Evolutionary conservation across 2,329 filamentous ascomycete species (phyloP), one percentile per base, ranked within the genome.

Genomic region (Colletotrichum sp.): DNA sequence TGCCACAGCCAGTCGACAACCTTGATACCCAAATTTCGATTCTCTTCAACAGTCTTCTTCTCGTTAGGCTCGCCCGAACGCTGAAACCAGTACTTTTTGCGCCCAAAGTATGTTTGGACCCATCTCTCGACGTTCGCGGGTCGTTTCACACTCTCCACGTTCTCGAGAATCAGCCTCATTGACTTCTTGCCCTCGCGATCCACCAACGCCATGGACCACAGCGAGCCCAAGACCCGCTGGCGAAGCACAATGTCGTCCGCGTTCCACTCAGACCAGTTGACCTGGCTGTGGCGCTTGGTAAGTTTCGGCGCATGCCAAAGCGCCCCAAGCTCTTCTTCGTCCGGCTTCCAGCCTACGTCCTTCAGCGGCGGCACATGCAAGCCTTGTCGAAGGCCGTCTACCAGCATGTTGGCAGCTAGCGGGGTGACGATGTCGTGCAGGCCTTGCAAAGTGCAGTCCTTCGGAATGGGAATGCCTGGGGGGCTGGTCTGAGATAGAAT

Each of bases 221-320:
- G 81, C 6, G 90, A 85, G 0, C 92, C 92, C 16, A 96, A 84
- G 1, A 93, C 91, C 11, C 88, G 87, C 65, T 90, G 84, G 7
- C 90, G 87, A 7, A 88, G 86, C 8, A 84, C 80, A 18, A 96
- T 87, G 2, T 90, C 87, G 5, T 85, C 82, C n/a, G 87, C 83
- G 1, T 84, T 84, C 87, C 90, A 91, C 5, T 76, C 59, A 1
- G 57, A 58, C 88, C 93, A 95, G 74, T 92, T 83, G 9, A 98
- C 83, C 72, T 91, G 88, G 3, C 86, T 84, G 77, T 96, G 91
- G 8, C 87, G 83, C 69, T 92, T 89, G 2, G 84, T 90, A 73
- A 98, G 90, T 80, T 98, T 98, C 2, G 91, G 90, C 2, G 96
- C 96, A 78, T 93, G 89, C 31, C 69, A 70, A 4, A 82, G 77